phyloP scores from a whole-genome alignment of 768 basidiomycete genomes.

The Tulasnella sp. region DNA sequence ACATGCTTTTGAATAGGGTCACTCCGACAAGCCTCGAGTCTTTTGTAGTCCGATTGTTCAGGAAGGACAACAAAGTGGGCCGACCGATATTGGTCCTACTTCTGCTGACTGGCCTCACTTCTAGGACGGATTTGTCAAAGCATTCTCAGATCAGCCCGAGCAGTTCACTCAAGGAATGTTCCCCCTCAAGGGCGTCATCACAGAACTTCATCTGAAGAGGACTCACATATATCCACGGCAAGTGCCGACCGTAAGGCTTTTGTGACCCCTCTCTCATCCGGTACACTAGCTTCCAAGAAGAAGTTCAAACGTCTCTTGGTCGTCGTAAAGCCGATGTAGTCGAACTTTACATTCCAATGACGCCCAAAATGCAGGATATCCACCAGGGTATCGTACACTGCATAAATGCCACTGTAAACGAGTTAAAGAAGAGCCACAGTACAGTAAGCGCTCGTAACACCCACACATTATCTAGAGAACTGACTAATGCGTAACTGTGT shows the following conservation, averaged over 20 bases:
- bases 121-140: constrained; percentile 79
- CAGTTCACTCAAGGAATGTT: constrained; percentile 86
- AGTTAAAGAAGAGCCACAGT: constrained; percentile 80
- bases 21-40: constrained; percentile 76
- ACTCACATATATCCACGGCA: constrained; percentile 90
- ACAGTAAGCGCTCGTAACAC: constrained; percentile 30
- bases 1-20: constrained; percentile 45
- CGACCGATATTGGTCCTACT: neutral
- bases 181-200: constrained; percentile 84
- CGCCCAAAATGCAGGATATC: constrained; percentile 80
- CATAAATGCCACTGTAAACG: constrained; percentile 80
- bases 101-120: neutral
- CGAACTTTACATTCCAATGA: constrained; percentile 78
- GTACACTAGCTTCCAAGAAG: constrained; percentile 70
- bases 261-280: neutral
- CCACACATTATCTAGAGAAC: neutral
- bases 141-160: constrained; percentile 94
- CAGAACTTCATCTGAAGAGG: constrained; percentile 78
- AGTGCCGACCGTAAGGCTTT: neutral
- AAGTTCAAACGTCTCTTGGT: constrained; percentile 71
- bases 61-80: constrained; percentile 62
- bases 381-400: constrained; percentile 89
- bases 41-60: constrained; percentile 82
- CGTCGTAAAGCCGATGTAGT: constrained; percentile 82
- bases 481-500: neutral